Evolutionary conservation across 805 yeast species (phyloP), one percentile per base, ranked within the genome.

Genomic region (Yarrowia alimentaria): DNA sequence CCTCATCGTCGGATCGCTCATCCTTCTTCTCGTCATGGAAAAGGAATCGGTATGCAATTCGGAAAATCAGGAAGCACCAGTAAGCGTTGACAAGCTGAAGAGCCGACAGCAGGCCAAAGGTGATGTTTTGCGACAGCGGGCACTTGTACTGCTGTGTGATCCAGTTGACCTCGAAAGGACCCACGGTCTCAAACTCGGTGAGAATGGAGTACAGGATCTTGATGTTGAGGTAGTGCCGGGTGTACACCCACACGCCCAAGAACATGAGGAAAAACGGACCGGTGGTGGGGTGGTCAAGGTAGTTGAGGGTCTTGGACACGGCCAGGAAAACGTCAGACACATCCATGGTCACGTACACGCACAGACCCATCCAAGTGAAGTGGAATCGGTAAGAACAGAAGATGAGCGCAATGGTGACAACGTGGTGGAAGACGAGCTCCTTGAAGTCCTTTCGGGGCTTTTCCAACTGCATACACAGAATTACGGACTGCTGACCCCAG

Each of bases 401-500:
- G 60, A 93, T 89, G 59, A 93, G 77, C 4, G 88, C 78, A 65
- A 93, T 80, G 19, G 99, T 93, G 56, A 93, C 81, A 56, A 93
- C 77, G 66, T 93, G 99, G 68, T 93, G 99, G 67, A 87, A 81
- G 30, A 91, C 86, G 55, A 93, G 76, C 68, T 93, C 99, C 60
- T 81, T 72, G 69, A 81, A 90, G 66, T 93, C 99, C 68, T 89
- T 90, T 67, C 99, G 78, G 53, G 96, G 98, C 66, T 87, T 87
- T 68, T 93, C 99, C 55, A 93, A 75, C 66, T 85, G 95, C 56
- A 93, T 73, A 37, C 80, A 69, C 56, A 93, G 73, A 24, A 93
- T 85, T 31, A 85, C 80, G 1, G 94, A 82, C 69, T 93, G 99
- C 71, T 93, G 99, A 17, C 89, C 81, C 99, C 99, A 93, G 68